These are phyloP conservation scores for Metschnikowia santaceciliae DNA, from an alignment of 805 yeast genomes.

Conservation along the genomic window DNA sequence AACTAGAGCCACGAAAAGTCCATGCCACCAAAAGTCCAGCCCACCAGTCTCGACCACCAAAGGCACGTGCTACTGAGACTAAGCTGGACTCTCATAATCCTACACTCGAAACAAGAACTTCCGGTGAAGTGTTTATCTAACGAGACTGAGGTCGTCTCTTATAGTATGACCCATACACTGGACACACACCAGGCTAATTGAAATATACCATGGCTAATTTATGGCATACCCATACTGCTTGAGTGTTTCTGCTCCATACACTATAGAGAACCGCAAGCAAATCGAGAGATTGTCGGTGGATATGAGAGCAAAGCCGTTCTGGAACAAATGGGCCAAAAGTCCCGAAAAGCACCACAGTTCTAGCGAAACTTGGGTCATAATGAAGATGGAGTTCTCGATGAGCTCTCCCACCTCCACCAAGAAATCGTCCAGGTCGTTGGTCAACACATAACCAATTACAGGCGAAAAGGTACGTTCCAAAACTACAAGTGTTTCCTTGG, in stretches of 20 bases:
- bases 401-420: conserved; percentile 63
- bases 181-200: too few species aligned
- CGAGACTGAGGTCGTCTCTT: too few species aligned
- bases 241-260: conserved; percentile 44
- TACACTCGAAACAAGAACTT: too few species aligned
- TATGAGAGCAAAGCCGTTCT: conserved; percentile 52
- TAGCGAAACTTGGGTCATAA: conserved; percentile 45
- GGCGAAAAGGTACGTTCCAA: conserved; percentile 70
- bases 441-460: conserved; percentile 62
- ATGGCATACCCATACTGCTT: conserved; percentile 1
- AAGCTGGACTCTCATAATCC: too few species aligned
- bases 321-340: conserved; percentile 32
- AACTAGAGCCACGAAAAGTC: too few species aligned
- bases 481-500: conserved; percentile 59
- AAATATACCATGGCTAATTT: too few species aligned
- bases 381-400: conserved; percentile 44
- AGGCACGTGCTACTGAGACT: too few species aligned
- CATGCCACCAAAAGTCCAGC: too few species aligned
- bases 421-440: conserved; percentile 33
- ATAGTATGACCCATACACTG: too few species aligned
- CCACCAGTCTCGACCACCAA: too few species aligned
- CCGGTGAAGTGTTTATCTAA: too few species aligned
- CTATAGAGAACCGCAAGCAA: conserved; percentile 68
- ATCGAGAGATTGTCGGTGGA: conserved; percentile 75
- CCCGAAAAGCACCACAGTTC: conserved; percentile 72